Conservation (phyloP, 2,329 filamentous ascomycete species). For the Colletotrichum horii region DNA sequence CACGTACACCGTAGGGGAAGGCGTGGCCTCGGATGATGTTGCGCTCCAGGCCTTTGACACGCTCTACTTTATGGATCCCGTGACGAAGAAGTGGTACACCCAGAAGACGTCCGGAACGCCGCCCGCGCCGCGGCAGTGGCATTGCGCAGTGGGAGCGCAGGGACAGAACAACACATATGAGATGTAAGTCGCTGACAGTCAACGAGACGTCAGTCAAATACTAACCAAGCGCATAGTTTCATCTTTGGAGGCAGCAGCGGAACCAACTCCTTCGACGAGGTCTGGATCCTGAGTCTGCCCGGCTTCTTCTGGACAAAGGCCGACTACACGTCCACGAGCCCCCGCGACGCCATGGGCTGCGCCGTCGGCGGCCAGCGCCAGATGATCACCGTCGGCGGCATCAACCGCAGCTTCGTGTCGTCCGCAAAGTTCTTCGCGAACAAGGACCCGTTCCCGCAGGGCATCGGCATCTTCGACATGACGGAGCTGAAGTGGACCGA, state of each 20-base stretch:
- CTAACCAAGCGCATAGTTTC: conserved; percentile 4
- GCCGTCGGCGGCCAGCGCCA: conserved; percentile 20
- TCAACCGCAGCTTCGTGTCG: not conserved
- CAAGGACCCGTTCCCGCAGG: conserved; percentile 12
- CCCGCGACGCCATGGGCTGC: conserved; percentile 13
- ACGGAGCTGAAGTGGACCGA: conserved; percentile 17
- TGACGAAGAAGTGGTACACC: conserved; percentile 16
- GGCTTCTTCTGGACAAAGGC: conserved; percentile 23
- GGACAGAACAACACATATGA: conserved; percentile 21
- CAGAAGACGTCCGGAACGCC: conserved; percentile 19
- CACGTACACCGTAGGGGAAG: not conserved
- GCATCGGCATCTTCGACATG: conserved; percentile 23
- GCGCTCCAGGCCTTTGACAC: conserved; percentile 15
- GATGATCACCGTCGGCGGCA: conserved; percentile 21
- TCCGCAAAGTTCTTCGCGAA: not conserved
- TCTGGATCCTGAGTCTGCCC: conserved; percentile 22
- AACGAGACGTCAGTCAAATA: not conserved
- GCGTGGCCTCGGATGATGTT: not conserved
- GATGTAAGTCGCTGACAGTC: conserved; percentile 7
- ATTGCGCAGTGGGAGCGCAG: conserved; percentile 15
- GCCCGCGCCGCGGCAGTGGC: conserved; percentile 10
- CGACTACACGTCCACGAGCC: conserved; percentile 5
- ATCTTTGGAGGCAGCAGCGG: conserved; percentile 20
- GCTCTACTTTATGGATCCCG: conserved; percentile 21
- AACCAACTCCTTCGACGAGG: conserved; percentile 1